These are phyloP conservation scores for Russula dissimulans DNA, from an alignment of 768 basidiomycete species.

Conservation along the genomic window DNA sequence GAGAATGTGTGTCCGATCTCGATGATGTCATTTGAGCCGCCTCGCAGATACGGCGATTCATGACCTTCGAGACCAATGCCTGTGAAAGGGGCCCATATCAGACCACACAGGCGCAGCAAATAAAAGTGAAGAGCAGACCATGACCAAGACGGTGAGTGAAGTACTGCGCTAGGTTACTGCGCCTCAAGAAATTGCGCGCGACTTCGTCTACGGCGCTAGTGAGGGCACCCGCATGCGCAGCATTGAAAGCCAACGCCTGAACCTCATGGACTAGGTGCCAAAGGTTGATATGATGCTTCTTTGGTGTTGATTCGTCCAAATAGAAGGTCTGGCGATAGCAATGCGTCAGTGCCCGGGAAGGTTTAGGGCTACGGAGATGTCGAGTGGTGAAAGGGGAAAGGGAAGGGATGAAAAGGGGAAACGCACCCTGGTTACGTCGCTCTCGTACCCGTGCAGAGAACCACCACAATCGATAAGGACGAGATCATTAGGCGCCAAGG, in stretches of 20 bases:
- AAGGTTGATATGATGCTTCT: slow-evolving; percentile 39
- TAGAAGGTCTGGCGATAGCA: slow-evolving; percentile 48
- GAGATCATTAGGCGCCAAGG: slow-evolving; percentile 47
- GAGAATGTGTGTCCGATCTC: slow-evolving; percentile 67
- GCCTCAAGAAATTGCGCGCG: slow-evolving; percentile 44
- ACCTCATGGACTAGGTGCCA: slow-evolving; percentile 63
- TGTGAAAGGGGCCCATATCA: slow-evolving; percentile 22
- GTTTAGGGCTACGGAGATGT: background rate
- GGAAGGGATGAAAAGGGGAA: background rate
- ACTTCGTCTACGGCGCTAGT: slow-evolving; percentile 52
- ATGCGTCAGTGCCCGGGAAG: slow-evolving; percentile 4
- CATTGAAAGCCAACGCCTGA: slow-evolving; percentile 44
- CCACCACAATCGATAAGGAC: slow-evolving; percentile 70
- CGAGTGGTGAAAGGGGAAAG: background rate
- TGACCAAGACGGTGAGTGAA: slow-evolving; percentile 82
- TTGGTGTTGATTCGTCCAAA: slow-evolving; percentile 46
- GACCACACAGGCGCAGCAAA: too few species aligned
- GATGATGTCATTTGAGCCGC: slow-evolving; percentile 52
- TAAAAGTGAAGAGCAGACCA: slow-evolving; percentile 31
- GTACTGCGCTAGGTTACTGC: slow-evolving; percentile 39
- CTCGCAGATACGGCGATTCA: slow-evolving; percentile 64
- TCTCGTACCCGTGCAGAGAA: slow-evolving; percentile 61
- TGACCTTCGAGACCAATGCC: slow-evolving; percentile 83
- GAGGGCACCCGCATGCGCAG: slow-evolving; percentile 38
- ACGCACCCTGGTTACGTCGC: slow-evolving; percentile 71